Evolutionary conservation across 805 yeast species (phyloP).

Genomic region (Candida schatavii): DNA sequence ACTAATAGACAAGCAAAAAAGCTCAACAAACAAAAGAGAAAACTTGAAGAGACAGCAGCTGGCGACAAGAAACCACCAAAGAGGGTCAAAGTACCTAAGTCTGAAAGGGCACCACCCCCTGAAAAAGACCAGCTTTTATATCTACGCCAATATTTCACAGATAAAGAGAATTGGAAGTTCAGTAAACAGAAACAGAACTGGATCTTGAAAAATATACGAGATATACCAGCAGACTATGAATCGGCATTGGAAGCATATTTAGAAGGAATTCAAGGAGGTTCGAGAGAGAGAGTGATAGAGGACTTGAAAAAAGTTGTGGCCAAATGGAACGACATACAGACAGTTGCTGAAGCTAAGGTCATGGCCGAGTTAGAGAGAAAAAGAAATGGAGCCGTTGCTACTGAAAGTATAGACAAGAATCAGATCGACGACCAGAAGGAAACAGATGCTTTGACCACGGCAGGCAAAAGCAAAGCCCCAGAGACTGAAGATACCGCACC

Average conservation of each 20-base stretch:
- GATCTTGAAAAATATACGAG: constrained; percentile 62
- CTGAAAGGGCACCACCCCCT: constrained; percentile 67
- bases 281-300: constrained; percentile 53
- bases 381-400: constrained; percentile 14
- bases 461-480: constrained; percentile 8
- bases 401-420: constrained; percentile 7
- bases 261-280: constrained; percentile 67
- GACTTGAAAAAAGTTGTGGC: constrained; percentile 47
- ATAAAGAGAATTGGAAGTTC: constrained; percentile 70
- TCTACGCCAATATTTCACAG: constrained; percentile 54
- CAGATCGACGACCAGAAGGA: constrained; percentile 17
- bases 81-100: constrained; percentile 65
- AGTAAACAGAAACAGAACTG: constrained; percentile 86
- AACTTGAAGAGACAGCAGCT: constrained; percentile 16
- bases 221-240: constrained; percentile 53
- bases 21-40: constrained; percentile 32
- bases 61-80: constrained; percentile 59
- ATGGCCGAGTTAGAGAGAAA: constrained; percentile 33
- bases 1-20: constrained; percentile 44
- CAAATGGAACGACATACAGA: constrained; percentile 55
- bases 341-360: constrained; percentile 38
- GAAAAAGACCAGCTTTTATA: constrained; percentile 74
- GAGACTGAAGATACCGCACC: constrained; percentile 16
- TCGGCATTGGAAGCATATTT: constrained; percentile 50
- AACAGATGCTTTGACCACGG: constrained; percentile 11